A percentile compares a stretch with the other conserved stretches of the same genome.
Evolutionary conservation across 2,329 filamentous ascomycete species (phyloP).

Genomic region (Stagonosporopsis vannaccii): DNA sequence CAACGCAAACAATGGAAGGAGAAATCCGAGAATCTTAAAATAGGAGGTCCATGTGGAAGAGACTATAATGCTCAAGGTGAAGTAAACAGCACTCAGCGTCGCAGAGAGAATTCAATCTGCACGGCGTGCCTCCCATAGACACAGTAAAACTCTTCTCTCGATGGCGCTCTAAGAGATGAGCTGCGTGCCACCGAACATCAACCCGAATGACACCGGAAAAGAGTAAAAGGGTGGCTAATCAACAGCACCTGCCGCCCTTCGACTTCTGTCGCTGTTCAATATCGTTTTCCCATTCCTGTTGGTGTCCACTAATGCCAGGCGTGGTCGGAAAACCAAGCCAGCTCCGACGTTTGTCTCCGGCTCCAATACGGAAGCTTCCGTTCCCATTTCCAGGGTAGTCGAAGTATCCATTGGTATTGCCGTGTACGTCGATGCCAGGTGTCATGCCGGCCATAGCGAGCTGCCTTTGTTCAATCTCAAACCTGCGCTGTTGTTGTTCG

Average conservation of each 20-base stretch:
- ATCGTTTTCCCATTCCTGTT: conserved; percentile 46
- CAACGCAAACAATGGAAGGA: conserved; percentile 1
- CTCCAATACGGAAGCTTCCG: conserved; percentile 66
- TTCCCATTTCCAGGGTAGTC: conserved; percentile 57
- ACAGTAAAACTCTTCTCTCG: neutral
- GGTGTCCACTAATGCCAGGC: conserved; percentile 42
- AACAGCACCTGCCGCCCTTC: conserved; percentile 49
- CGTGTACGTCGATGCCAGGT: conserved; percentile 49
- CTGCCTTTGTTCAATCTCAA: conserved; percentile 59
- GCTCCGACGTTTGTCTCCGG: conserved; percentile 69
- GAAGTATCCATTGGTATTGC: conserved; percentile 55
- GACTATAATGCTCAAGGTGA: conserved; percentile 4
- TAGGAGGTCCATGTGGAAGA: conserved; percentile 26
- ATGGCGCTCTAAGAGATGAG: neutral
- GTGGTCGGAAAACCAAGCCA: conserved; percentile 69
- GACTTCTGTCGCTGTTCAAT: conserved; percentile 39
- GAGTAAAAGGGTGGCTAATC: neutral
- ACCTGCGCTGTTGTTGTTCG: conserved; percentile 70
- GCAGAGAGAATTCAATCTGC: neutral
- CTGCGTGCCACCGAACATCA: neutral
- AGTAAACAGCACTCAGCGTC: neutral
- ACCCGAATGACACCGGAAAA: neutral
- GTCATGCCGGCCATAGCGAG: conserved; percentile 54
- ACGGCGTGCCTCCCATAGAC: neutral
- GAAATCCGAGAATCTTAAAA: neutral